These are phyloP conservation scores for Phytophthora pseudosyringae DNA, from an alignment of 352 stramenopile genomes.

Conservation along the genomic window DNA sequence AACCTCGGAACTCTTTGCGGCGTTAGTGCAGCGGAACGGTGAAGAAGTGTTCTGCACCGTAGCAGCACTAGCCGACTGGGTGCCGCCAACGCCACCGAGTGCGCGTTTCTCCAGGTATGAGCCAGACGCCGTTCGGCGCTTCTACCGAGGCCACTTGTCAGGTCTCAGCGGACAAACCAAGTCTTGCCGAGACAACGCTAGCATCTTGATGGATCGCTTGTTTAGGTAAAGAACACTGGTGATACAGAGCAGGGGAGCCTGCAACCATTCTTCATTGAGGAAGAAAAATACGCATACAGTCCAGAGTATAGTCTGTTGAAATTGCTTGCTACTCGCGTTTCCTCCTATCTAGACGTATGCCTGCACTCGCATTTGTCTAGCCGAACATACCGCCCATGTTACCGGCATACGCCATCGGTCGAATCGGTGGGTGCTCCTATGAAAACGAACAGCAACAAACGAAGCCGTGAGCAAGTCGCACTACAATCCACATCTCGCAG, in stretches of 20 bases:
- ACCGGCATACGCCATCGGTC: constrained; percentile 89
- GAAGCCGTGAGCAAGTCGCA: neutral
- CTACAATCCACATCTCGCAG: no score
- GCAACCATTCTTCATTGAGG: constrained; percentile 35
- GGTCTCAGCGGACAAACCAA: constrained; percentile 17
- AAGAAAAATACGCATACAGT: constrained; percentile 21
- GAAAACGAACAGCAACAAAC: constrained; percentile 1
- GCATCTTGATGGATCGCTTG: constrained; percentile 40
- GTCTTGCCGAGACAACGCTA: constrained; percentile 35
- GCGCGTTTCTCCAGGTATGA: constrained; percentile 45
- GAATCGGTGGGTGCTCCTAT: constrained; percentile 88
- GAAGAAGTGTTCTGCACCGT: constrained; percentile 78
- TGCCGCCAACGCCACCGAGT: constrained; percentile 51
- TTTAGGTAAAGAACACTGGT: constrained; percentile 26
- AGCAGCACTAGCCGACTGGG: constrained; percentile 58
- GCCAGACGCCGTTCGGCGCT: constrained; percentile 34
- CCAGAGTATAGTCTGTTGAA: constrained; percentile 19
- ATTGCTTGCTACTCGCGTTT: constrained; percentile 26
- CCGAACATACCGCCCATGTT: constrained; percentile 93
- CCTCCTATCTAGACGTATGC: constrained; percentile 35
- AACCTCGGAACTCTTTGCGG: constrained; percentile 50
- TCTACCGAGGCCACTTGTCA: constrained; percentile 44
- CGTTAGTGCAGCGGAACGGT: constrained; percentile 61
- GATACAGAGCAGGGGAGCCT: constrained; percentile 18
- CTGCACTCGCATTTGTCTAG: constrained; percentile 45